Evolutionary conservation across 495 filamentous ascomycete genomes (phyloP).

Genomic region (Usnea hakonensis): DNA sequence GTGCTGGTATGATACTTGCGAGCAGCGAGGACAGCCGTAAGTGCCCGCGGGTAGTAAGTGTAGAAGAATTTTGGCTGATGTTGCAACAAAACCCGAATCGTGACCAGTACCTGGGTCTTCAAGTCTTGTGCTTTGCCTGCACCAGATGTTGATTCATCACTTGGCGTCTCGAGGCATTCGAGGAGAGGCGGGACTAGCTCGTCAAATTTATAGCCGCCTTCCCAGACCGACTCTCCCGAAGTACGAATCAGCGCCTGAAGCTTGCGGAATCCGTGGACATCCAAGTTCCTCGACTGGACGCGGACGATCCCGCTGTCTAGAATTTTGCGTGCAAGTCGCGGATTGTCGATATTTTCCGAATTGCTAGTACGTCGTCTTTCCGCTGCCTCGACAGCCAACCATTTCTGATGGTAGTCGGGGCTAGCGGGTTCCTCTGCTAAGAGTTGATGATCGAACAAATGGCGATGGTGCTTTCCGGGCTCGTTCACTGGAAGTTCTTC

Average conservation of each 20-base stretch:
- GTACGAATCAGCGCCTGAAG: conserved; percentile 73
- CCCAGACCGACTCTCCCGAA: conserved; percentile 48
- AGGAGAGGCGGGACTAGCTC: conserved; percentile 66
- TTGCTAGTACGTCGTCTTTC: conserved; percentile 9
- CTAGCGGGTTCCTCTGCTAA: conserved; percentile 17
- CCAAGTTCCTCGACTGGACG: conserved; percentile 61
- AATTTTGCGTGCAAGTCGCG: conserved; percentile 45
- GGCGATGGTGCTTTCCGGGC: conserved; percentile 21
- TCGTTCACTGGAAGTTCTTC: conserved; percentile 32
- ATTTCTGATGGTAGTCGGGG: conserved; percentile 16
- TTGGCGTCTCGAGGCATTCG: conserved; percentile 59
- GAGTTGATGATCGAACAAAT: conserved; percentile 16
- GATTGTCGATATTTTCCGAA: conserved; percentile 34
- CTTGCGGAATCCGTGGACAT: conserved; percentile 83
- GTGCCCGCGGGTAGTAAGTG: conserved; percentile 53
- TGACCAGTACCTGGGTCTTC: conserved; percentile 74
- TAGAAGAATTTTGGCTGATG: conserved; percentile 57
- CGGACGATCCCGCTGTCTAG: conserved; percentile 71
- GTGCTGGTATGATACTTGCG: conserved; percentile 46
- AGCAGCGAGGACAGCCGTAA: conserved; percentile 61
- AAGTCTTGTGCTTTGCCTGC: conserved; percentile 59
- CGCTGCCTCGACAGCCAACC: conserved; percentile 14
- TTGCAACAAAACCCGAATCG: conserved; percentile 68
- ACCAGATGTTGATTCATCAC: conserved; percentile 34
- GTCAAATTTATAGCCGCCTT: conserved; percentile 53